Evolutionary conservation across 192 early-diverging fungal genomes (phyloP).

Genomic region (Dispira parvispora): DNA sequence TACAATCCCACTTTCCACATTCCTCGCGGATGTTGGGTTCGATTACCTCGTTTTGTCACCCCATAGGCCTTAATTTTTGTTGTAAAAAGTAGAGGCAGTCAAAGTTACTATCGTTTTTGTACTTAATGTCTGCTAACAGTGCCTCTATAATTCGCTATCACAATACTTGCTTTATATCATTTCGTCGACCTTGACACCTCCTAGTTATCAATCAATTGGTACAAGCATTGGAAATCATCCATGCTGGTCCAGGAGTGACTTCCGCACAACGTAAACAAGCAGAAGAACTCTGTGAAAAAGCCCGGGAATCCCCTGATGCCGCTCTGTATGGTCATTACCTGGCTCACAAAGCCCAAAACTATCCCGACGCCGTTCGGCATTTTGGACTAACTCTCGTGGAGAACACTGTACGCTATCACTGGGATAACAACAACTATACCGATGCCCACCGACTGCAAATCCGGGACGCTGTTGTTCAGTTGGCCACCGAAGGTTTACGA

Average conservation of each 20-base stretch:
- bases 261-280: conserved; percentile 4
- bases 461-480: conserved; percentile 20
- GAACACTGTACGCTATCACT: conserved; percentile 31
- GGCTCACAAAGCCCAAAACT: conserved; percentile 28
- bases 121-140: neutral
- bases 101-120: neutral
- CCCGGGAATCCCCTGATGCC: conserved; percentile 10
- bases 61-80: neutral
- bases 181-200: neutral
- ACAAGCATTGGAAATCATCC: conserved; percentile 3
- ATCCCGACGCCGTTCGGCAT: conserved; percentile 31
- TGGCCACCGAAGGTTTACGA: conserved; percentile 17
- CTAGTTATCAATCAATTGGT: conserved; percentile 2
- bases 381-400: conserved; percentile 45
- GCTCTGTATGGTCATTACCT: conserved; percentile 37
- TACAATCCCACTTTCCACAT: no score
- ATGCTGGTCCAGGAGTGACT: neutral
- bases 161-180: neutral
- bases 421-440: conserved; percentile 27
- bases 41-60: neutral
- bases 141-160: neutral
- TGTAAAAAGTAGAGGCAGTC: neutral
- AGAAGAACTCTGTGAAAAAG: conserved; percentile 2
- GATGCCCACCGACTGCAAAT: conserved; percentile 19
- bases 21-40: neutral